phyloP scores from a whole-genome alignment of 1,284 basidiomycete species.

The Thelephora terrestris region DNA sequence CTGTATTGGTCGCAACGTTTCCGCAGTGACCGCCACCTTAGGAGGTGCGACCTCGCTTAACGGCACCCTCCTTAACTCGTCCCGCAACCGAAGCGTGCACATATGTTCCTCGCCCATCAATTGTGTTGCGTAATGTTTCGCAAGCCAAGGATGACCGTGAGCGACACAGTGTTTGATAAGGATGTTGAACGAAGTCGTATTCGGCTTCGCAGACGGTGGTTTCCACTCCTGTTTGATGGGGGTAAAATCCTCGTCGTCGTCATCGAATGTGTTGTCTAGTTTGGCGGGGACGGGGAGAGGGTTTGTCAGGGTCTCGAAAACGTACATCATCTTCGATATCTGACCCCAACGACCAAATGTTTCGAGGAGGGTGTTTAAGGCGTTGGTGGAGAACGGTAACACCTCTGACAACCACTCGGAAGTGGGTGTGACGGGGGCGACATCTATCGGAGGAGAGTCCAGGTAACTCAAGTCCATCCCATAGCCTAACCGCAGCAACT shows the following conservation, averaged over 20 bases:
- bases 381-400: conserved; percentile 50
- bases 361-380: conserved; percentile 63
- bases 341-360: conserved; percentile 49
- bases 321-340: conserved; percentile 55
- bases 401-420: conserved; percentile 19
- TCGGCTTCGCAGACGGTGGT: conserved; percentile 47
- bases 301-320: conserved; percentile 67
- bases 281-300: conserved; percentile 38
- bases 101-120: conserved; percentile 29
- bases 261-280: conserved; percentile 37
- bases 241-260: conserved; percentile 54
- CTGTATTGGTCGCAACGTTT: conserved; percentile 44
- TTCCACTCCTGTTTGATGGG: conserved; percentile 19
- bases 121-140: conserved; percentile 61
- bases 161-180: conserved; percentile 47
- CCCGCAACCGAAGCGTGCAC: conserved; percentile 9
- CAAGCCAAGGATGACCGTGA: conserved; percentile 37
- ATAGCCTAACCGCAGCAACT: conserved; percentile 53
- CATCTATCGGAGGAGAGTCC: conserved; percentile 41
- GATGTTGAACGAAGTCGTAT: conserved; percentile 55
- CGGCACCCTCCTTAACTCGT: conserved; percentile 11
- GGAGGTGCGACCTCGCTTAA: conserved; percentile 33
- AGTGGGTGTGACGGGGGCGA: conserved; percentile 6
- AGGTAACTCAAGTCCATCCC: conserved; percentile 65
- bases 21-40: conserved; percentile 40